Percentiles rank a stretch among this genome's conserved stretches.
These are phyloP conservation scores for Fusarium subglutinans DNA, from an alignment of 2,329 filamentous ascomycete genomes.

Conservation along the genomic window DNA sequence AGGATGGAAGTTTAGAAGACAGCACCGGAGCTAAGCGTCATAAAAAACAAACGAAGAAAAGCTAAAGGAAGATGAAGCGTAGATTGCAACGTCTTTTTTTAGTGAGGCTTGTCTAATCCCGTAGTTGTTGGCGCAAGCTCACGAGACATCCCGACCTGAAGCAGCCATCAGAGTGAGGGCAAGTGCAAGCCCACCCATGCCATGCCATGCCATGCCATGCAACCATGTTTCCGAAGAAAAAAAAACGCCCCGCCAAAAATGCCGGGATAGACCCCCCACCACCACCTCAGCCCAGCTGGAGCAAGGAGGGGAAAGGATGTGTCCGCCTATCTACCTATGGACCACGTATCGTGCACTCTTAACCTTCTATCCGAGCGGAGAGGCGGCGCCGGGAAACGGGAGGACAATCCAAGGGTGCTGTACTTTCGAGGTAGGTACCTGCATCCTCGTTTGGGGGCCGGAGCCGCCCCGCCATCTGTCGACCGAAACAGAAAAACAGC, in stretches of 20 bases:
- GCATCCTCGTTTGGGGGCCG: conserved; percentile 2
- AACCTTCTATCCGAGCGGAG: neutral
- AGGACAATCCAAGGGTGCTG: neutral
- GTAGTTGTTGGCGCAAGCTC: conserved; percentile 15
- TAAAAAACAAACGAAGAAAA: neutral
- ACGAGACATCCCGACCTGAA: conserved; percentile 27
- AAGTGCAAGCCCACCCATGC: neutral
- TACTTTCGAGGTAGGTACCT: conserved; percentile 5
- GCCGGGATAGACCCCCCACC: conserved; percentile 16
- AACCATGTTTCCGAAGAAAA: conserved; percentile 30
- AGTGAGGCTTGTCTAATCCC: conserved; percentile 35
- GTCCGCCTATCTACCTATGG: neutral
- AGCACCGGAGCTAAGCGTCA: neutral
- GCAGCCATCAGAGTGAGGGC: conserved; percentile 6
- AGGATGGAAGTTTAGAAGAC: conserved; percentile 1
- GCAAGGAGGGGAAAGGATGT: neutral
- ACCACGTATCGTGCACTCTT: neutral
- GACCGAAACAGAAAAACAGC: conserved; percentile 17
- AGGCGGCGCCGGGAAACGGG: neutral
- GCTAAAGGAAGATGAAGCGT: neutral
- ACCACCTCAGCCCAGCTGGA: conserved; percentile 15
- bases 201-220: neutral
- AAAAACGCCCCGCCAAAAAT: conserved; percentile 12
- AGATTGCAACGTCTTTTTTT: conserved; percentile 22
- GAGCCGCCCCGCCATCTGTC: conserved; percentile 36